Conservation (phyloP, 75 land plant genomes). For the Larix kaempferi region DNA sequence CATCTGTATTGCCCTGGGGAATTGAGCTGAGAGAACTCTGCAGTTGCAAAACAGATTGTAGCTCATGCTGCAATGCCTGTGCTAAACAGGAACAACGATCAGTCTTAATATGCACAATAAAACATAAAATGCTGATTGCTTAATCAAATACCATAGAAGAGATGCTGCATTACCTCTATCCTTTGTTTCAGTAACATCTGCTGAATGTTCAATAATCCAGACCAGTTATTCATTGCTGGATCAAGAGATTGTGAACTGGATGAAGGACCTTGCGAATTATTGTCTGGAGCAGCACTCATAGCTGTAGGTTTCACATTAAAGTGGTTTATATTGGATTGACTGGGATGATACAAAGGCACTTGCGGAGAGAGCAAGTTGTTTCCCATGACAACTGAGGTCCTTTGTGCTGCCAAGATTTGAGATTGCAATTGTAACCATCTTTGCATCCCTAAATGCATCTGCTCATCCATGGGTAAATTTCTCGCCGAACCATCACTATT, state of each 20-base stretch:
- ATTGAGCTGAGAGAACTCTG: not conserved
- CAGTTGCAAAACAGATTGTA: conserved; percentile 3
- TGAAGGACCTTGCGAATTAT: not conserved
- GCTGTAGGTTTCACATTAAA: not conserved
- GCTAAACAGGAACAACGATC: not conserved
- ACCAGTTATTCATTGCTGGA: not conserved
- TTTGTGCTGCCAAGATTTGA: not conserved
- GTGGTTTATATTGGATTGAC: not conserved
- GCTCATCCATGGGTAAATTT: not conserved
- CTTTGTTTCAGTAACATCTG: conserved; percentile 9
- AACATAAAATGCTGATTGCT: not conserved
- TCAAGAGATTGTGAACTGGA: conserved; percentile 2
- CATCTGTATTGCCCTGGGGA: not conserved
- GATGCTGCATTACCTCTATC: conserved; percentile 2
- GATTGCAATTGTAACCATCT: conserved; percentile 10
- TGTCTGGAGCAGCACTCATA: not conserved
- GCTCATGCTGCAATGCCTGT: conserved; percentile 10
- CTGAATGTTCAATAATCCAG: not conserved
- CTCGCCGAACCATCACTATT: not conserved
- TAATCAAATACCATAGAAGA: not conserved
- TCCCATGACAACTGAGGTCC: not conserved
- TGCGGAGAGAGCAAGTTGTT: not conserved
- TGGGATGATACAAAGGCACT: not conserved
- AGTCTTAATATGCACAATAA: not conserved
- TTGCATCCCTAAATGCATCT: not conserved